phyloP scores from a whole-genome alignment of 1,139 yeast species.

The Yamadazyma friedrichii region DNA sequence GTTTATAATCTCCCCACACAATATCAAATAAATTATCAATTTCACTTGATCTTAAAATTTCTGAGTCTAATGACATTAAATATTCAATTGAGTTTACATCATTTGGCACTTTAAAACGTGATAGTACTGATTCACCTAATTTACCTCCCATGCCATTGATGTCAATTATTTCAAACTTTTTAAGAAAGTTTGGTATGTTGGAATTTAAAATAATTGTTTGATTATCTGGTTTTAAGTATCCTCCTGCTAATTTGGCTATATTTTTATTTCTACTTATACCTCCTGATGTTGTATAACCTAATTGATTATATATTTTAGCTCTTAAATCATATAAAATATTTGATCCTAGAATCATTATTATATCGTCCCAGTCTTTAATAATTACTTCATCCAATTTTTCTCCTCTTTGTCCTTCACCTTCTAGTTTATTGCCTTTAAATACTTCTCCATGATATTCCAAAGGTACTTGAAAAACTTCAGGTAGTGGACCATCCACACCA shows the following conservation, averaged over 20 bases:
- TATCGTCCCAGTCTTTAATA: constrained; percentile 80
- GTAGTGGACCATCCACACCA: constrained; percentile 30
- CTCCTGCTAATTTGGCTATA: constrained; percentile 88
- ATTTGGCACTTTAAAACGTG: constrained; percentile 43
- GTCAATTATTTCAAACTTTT: constrained; percentile 64
- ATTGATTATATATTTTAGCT: constrained; percentile 43
- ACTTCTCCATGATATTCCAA: constrained; percentile 32
- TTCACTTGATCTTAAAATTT: constrained; percentile 31
- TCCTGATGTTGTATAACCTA: constrained; percentile 87
- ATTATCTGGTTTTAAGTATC: constrained; percentile 77
- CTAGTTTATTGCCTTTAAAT: not conserved
- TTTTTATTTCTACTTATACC: constrained; percentile 78
- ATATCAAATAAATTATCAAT: constrained; percentile 39
- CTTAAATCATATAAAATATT: constrained; percentile 55
- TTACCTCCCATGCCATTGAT: constrained; percentile 93
- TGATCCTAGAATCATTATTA: constrained; percentile 67
- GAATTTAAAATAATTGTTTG: constrained; percentile 70
- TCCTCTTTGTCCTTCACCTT: not conserved
- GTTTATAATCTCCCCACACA: constrained; percentile 60
- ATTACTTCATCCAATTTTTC: constrained; percentile 9
- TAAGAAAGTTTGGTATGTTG: constrained; percentile 52
- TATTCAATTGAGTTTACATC: constrained; percentile 39
- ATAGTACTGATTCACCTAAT: constrained; percentile 61
- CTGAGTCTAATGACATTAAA: constrained; percentile 21
- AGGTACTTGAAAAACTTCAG: constrained; percentile 58